These are phyloP conservation scores for Diaporthe longicolla DNA, from an alignment of 2,329 filamentous ascomycete species.

Conservation along the genomic window DNA sequence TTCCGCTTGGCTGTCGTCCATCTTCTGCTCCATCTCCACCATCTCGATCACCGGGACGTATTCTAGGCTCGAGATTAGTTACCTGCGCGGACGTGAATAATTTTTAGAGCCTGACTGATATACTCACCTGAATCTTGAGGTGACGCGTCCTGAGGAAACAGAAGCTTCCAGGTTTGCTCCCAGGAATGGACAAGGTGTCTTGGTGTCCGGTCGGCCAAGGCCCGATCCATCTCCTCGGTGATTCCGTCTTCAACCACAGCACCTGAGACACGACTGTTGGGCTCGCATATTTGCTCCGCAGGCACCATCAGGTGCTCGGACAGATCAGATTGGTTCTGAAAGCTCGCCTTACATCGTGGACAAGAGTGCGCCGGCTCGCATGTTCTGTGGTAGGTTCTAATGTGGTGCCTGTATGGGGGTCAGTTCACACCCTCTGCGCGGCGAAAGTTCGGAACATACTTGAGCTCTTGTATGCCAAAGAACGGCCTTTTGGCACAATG, in stretches of 20 bases:
- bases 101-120: not conserved
- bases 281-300: conserved; percentile 40
- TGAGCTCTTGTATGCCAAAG: conserved; percentile 36
- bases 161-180: conserved; percentile 38
- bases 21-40: conserved; percentile 40
- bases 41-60: conserved; percentile 40
- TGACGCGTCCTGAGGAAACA: conserved; percentile 38
- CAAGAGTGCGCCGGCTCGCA: conserved; percentile 27
- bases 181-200: conserved; percentile 29
- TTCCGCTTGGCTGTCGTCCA: conserved; percentile 40
- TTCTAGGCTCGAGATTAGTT: conserved; percentile 30
- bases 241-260: conserved; percentile 33
- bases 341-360: conserved; percentile 39
- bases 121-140: conserved; percentile 38
- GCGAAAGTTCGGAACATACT: not conserved
- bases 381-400: conserved; percentile 32
- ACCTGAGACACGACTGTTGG: not conserved
- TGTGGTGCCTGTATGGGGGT: conserved; percentile 31
- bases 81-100: not conserved
- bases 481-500: conserved; percentile 39
- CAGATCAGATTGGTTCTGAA: conserved; percentile 26
- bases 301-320: conserved; percentile 39
- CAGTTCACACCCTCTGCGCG: not conserved
- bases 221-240: conserved; percentile 37
- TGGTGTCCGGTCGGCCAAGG: conserved; percentile 26